Conservation (phyloP, 2,329 filamentous ascomycete genomes). For the Cladophialophora immunda region DNA sequence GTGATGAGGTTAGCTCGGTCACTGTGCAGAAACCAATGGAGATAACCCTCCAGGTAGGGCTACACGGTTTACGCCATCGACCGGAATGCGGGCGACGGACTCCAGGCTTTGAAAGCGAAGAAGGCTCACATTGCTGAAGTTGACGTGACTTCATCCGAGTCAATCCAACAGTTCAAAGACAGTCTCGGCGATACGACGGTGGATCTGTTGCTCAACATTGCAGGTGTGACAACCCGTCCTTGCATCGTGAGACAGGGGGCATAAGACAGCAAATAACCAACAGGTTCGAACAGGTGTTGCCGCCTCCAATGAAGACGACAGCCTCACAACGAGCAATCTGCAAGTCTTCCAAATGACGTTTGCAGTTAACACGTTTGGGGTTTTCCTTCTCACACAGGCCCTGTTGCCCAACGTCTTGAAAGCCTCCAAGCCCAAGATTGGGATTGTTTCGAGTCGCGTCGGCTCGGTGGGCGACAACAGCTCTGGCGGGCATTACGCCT, state of each 20-base stretch:
- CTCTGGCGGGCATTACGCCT: constrained; percentile 54
- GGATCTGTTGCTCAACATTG: constrained; percentile 40
- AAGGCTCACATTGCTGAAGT: constrained; percentile 36
- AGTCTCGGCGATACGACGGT: constrained; percentile 32
- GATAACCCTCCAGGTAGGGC: constrained; percentile 37
- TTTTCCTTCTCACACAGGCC: constrained; percentile 55
- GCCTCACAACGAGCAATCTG: constrained; percentile 41
- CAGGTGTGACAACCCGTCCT: constrained; percentile 24
- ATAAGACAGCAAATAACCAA: constrained; percentile 9
- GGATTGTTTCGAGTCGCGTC: constrained; percentile 54
- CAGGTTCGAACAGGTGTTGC: constrained; percentile 45
- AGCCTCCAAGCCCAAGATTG: constrained; percentile 47
- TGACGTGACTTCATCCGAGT: constrained; percentile 37
- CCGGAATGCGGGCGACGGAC: constrained; percentile 30
- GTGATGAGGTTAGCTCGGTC: constrained; percentile 37
- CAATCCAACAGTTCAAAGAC: constrained; percentile 38
- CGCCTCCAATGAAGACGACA: constrained; percentile 45
- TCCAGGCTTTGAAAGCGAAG: constrained; percentile 31
- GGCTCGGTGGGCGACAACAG: constrained; percentile 55
- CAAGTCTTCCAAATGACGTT: constrained; percentile 47
- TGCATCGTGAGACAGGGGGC: not conserved
- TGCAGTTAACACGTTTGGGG: constrained; percentile 56
- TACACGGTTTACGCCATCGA: constrained; percentile 41
- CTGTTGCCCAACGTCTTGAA: constrained; percentile 52
- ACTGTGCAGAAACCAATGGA: not conserved